These are phyloP conservation scores for Botrytis squamosa DNA, from an alignment of 2,329 filamentous ascomycete genomes.

Conservation along the genomic window DNA sequence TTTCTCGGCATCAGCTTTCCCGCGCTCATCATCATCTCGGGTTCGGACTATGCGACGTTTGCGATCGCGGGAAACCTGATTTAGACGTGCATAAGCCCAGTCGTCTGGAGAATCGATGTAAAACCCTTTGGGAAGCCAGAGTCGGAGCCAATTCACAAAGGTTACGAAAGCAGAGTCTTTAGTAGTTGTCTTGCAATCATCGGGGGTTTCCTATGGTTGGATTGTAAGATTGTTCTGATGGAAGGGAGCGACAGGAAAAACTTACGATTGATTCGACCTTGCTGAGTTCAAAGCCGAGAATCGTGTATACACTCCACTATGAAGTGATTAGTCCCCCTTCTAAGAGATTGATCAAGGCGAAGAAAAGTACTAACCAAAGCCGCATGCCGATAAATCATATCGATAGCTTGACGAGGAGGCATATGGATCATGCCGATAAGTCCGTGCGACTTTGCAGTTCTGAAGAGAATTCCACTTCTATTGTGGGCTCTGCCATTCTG, in stretches of 20 bases:
- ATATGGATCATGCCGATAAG: neutral
- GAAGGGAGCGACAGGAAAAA: neutral
- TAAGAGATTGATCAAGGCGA: fast-evolving
- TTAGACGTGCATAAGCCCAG: neutral
- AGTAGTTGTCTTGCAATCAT: neutral
- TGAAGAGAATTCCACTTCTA: neutral
- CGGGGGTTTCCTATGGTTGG: neutral
- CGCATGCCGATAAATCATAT: constrained; percentile 5
- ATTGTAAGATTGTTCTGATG: neutral
- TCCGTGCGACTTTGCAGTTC: neutral
- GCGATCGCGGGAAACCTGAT: neutral
- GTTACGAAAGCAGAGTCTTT: neutral
- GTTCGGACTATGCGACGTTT: neutral
- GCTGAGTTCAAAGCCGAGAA: neutral
- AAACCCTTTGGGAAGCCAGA: neutral
- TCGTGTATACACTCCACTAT: constrained; percentile 11
- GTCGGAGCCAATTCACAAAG: neutral
- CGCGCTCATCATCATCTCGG: neutral
- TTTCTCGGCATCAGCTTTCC: neutral
- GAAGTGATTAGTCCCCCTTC: neutral
- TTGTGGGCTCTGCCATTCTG: neutral
- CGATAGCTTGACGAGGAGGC: neutral
- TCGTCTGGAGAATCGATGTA: neutral
- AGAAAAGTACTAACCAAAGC: neutral
- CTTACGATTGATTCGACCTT: neutral